Evolutionary conservation across 129 eudicot species (phyloP).

Genomic region (Chrysanthemum makinoi): DNA sequence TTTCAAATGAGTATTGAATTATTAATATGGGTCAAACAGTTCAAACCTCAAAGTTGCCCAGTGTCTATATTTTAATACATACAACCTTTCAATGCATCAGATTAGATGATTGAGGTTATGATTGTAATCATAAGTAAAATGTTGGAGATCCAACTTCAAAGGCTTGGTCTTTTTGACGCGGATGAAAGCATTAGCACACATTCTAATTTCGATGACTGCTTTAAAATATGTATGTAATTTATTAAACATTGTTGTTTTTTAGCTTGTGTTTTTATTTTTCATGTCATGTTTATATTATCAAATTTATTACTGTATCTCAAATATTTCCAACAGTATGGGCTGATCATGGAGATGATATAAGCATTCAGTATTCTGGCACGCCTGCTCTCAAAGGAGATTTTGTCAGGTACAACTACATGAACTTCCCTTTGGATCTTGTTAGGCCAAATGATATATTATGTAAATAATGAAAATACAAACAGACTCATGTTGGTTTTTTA

Average conservation of each 20-base stretch:
- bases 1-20: no score
- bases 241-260: background rate
- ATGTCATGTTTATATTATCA: background rate
- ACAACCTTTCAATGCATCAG: no score
- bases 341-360: constrained; percentile 88
- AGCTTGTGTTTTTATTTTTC: background rate
- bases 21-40: no score
- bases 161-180: constrained; percentile 79
- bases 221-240: constrained; percentile 40
- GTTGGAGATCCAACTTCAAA: constrained; percentile 84
- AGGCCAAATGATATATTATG: background rate
- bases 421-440: background rate
- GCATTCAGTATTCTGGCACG: constrained; percentile 95
- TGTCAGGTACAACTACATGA: constrained; percentile 55
- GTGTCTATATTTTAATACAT: no score
- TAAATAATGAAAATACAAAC: background rate
- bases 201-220: constrained; percentile 63
- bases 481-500: background rate
- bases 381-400: constrained; percentile 92
- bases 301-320: background rate
- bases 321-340: constrained; percentile 69
- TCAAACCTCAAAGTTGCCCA: no score
- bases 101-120: no score
- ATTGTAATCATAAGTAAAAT: constrained; percentile 4
- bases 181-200: constrained; percentile 68